A percentile compares a stretch with the other conserved stretches of the same genome.
phyloP scores from a whole-genome alignment of 768 basidiomycete genomes.

The Candolleomyces aberdarensis region DNA sequence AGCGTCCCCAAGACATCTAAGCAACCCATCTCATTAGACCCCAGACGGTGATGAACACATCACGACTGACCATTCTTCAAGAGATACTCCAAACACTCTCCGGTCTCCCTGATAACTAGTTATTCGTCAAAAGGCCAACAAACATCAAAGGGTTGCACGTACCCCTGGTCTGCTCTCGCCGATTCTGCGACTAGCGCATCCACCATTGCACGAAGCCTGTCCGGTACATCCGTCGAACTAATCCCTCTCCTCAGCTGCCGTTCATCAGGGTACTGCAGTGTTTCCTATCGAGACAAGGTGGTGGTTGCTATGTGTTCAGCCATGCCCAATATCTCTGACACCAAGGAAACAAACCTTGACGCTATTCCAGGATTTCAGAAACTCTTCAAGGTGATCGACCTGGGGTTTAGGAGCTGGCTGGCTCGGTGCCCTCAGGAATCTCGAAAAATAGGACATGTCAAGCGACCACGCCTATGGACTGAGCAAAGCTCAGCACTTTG shows the following conservation, averaged over 20 bases:
- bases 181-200: conserved; percentile 86
- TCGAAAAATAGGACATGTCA: conserved; percentile 83
- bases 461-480: neutral
- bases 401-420: conserved; percentile 46
- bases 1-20: conserved; percentile 81
- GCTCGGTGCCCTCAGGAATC: conserved; percentile 55
- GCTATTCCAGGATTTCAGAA: conserved; percentile 70
- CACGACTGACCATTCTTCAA: conserved; percentile 71
- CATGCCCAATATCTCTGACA: neutral
- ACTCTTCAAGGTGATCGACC: conserved; percentile 69
- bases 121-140: conserved; percentile 5
- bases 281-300: conserved; percentile 49
- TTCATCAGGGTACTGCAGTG: conserved; percentile 86
- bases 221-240: conserved; percentile 75
- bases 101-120: conserved; percentile 61
- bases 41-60: neutral
- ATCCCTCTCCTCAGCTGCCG: conserved; percentile 83
- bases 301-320: neutral
- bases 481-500: neutral
- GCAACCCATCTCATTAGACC: neutral
- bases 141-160: conserved; percentile 23
- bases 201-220: conserved; percentile 73
- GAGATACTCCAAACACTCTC: conserved; percentile 87
- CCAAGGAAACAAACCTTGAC: conserved; percentile 52
- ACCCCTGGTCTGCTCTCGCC: conserved; percentile 85